Conservation (phyloP, 2,329 filamentous ascomycete species). For the Ceratocystiopsis sp. region DNA sequence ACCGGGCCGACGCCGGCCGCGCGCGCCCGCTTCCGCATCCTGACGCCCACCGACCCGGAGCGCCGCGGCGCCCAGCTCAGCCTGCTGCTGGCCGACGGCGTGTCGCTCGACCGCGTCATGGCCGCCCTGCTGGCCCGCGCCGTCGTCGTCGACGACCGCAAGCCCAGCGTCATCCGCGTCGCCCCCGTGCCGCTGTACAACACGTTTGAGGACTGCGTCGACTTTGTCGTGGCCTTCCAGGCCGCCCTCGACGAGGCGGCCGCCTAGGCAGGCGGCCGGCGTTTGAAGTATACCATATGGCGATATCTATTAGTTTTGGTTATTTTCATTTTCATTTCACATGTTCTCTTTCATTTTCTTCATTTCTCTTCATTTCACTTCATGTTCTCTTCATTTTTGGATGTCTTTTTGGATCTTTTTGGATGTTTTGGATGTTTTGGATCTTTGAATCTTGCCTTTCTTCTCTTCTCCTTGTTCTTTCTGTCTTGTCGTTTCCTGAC, state of each 20-base stretch:
- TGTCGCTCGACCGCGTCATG: conserved; percentile 50
- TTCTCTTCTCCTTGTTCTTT: no score
- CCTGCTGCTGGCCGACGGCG: conserved; percentile 45
- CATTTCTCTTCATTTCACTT: no score
- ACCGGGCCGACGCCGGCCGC: conserved; percentile 18
- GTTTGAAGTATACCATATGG: no score
- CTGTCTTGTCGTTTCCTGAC: no score
- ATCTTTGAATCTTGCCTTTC: no score
- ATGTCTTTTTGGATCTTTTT: no score
- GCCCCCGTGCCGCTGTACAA: conserved; percentile 79
- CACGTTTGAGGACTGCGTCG: conserved; percentile 43
- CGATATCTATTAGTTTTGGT: no score
- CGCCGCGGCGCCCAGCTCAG: conserved; percentile 68
- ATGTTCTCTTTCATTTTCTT: no score
- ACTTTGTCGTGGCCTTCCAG: conserved; percentile 7
- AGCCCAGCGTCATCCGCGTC: conserved; percentile 69
- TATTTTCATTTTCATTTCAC: no score
- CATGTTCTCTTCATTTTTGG: no score
- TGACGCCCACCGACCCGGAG: conserved; percentile 52
- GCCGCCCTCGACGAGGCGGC: conserved; percentile 1
- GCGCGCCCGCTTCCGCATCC: conserved; percentile 34
- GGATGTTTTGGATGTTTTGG: no score
- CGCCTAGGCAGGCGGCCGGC: no score
- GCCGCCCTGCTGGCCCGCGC: conserved; percentile 46
- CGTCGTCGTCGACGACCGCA: conserved; percentile 67